Evolutionary conservation across 2,329 filamentous ascomycete genomes (phyloP).

Genomic region (Fusarium redolens): DNA sequence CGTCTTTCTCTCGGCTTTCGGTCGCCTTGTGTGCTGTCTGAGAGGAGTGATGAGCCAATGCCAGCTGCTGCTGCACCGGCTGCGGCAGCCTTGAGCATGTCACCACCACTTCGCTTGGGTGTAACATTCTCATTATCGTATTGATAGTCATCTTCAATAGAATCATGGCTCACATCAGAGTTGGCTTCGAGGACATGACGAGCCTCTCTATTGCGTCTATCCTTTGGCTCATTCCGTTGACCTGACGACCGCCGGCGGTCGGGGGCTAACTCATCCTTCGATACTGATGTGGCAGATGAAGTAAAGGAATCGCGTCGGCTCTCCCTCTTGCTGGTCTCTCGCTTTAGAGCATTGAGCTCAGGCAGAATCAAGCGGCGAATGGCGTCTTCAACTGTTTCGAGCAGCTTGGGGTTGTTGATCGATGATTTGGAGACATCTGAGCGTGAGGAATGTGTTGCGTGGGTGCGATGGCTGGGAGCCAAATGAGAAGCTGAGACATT

Average conservation of each 20-base stretch:
- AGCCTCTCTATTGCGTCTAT: slow-evolving; percentile 63
- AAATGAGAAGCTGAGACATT: slow-evolving; percentile 66
- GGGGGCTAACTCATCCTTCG: slow-evolving; percentile 66
- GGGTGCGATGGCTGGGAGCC: slow-evolving; percentile 65
- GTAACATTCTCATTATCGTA: slow-evolving; percentile 57
- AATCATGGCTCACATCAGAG: slow-evolving; percentile 62
- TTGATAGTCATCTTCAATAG: slow-evolving; percentile 53
- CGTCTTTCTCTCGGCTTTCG: slow-evolving; percentile 63
- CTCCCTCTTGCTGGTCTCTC: slow-evolving; percentile 84
- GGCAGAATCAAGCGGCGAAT: slow-evolving; percentile 91
- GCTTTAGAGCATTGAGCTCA: slow-evolving; percentile 90
- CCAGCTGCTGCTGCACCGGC: slow-evolving; percentile 58
- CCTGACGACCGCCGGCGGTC: slow-evolving; percentile 72
- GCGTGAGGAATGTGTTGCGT: slow-evolving; percentile 65
- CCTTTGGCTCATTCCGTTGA: slow-evolving; percentile 61
- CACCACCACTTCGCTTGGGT: slow-evolving; percentile 56
- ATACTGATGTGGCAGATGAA: slow-evolving; percentile 66
- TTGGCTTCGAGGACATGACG: slow-evolving; percentile 65
- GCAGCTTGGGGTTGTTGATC: slow-evolving; percentile 90
- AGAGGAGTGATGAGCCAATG: slow-evolving; percentile 49
- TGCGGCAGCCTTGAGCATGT: slow-evolving; percentile 58
- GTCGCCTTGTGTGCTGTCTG: slow-evolving; percentile 59
- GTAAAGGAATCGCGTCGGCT: slow-evolving; percentile 74
- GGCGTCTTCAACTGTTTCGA: slow-evolving; percentile 93
- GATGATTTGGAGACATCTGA: slow-evolving; percentile 72